Conservation (phyloP, 768 basidiomycete species). For the Amyloporia xantha region DNA sequence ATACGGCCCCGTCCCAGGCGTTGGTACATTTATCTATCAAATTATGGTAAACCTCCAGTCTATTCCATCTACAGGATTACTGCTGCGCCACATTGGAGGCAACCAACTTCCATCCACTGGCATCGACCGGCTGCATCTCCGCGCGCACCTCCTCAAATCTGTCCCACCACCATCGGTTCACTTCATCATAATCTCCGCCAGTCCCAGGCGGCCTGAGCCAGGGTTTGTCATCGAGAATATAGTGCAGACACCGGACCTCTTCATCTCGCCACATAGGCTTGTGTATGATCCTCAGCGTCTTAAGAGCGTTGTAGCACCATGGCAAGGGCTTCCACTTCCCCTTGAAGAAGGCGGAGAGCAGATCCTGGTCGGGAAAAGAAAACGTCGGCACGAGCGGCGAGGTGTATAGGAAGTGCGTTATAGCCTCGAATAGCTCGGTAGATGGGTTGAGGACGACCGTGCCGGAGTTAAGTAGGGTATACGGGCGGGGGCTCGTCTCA, state of each 20-base stretch:
- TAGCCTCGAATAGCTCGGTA: slow-evolving; percentile 37
- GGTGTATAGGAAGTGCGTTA: slow-evolving; percentile 52
- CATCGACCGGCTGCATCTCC: slow-evolving; percentile 39
- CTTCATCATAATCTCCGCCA: slow-evolving; percentile 38
- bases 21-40: too few relatives aligned
- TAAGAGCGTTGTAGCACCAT: slow-evolving; percentile 91
- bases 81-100: slow-evolving; percentile 34
- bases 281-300: slow-evolving; percentile 75
- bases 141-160: slow-evolving; percentile 37
- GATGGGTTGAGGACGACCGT: slow-evolving; percentile 83
- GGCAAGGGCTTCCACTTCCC: slow-evolving; percentile 74
- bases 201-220: slow-evolving; percentile 56
- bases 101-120: slow-evolving; percentile 45
- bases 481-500: slow-evolving; percentile 55
- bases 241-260: slow-evolving; percentile 82
- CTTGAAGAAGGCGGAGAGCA: slow-evolving; percentile 73
- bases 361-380: slow-evolving; percentile 91
- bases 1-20: too few relatives aligned
- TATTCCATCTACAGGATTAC: too few relatives aligned
- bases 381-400: slow-evolving; percentile 48
- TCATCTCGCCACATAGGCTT: slow-evolving; percentile 74
- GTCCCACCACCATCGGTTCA: slow-evolving; percentile 80
- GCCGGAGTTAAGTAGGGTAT: slow-evolving; percentile 85
- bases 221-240: slow-evolving; percentile 82
- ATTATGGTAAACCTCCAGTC: too few relatives aligned